Percentiles rank a stretch among this genome's conserved stretches.
Conservation (phyloP, 176 grass and related monocot species). For the Carex pumila region DNA sequence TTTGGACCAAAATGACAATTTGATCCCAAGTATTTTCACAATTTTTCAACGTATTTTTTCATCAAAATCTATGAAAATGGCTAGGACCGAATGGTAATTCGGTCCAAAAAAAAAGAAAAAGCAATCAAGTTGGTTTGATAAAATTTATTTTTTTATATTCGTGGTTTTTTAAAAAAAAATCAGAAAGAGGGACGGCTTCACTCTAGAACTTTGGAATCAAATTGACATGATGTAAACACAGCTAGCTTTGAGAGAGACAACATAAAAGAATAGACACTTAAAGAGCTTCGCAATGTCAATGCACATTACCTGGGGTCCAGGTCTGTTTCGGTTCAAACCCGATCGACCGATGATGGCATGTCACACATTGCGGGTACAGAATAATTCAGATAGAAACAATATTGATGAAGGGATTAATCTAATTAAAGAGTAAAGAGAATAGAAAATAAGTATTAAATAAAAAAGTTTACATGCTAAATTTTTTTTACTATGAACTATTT, state of each 20-base stretch:
- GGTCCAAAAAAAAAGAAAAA: too few relatives aligned
- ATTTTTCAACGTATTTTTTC: too few relatives aligned
- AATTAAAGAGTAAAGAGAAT: not conserved
- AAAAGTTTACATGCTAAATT: not conserved
- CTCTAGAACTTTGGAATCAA: not conserved
- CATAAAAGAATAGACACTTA: not conserved
- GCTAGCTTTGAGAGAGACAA: not conserved
- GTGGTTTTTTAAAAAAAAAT: too few relatives aligned
- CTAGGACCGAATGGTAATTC: too few relatives aligned
- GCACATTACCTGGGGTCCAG: not conserved
- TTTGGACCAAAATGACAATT: too few relatives aligned
- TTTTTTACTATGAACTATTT: too few relatives aligned
- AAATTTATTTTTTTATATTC: too few relatives aligned
- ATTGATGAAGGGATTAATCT: not conserved
- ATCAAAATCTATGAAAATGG: too few relatives aligned
- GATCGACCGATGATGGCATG: not conserved
- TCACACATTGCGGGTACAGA: not conserved
- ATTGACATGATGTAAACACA: constrained; percentile 1
- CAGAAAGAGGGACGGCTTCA: not conserved
- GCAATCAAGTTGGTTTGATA: too few relatives aligned
- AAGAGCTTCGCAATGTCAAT: not conserved
- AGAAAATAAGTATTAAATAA: not conserved
- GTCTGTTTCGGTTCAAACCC: not conserved
- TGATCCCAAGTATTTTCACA: too few relatives aligned
- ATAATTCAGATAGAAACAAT: not conserved